Conservation (phyloP, 2,329 filamentous ascomycete genomes). For the Trichoderma endophyticum region DNA sequence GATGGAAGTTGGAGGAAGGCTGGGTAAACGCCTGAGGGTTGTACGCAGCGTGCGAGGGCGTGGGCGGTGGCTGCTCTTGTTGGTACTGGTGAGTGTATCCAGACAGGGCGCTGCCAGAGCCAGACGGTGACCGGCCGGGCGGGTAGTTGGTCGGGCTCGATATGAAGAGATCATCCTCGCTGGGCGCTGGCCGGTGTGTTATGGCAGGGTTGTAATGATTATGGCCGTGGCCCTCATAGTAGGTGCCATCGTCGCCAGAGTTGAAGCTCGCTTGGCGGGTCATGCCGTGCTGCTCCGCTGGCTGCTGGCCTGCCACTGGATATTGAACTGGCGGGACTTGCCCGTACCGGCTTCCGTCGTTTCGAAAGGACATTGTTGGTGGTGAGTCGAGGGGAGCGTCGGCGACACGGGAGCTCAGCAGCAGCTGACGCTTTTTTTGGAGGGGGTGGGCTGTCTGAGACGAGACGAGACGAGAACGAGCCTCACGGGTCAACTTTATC, state of each 20-base stretch:
- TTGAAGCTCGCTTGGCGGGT: conserved; percentile 69
- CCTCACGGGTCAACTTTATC: conserved; percentile 24
- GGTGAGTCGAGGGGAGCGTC: not conserved
- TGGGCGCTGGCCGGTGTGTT: conserved; percentile 18
- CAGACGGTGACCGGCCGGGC: conserved; percentile 35
- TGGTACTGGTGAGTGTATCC: conserved; percentile 54
- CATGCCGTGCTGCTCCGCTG: conserved; percentile 31
- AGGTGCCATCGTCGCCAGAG: conserved; percentile 66
- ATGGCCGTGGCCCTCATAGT: conserved; percentile 36
- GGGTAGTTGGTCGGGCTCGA: conserved; percentile 40
- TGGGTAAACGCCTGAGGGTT: conserved; percentile 66
- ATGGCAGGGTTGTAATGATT: conserved; percentile 24
- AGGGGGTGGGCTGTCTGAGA: conserved; percentile 10
- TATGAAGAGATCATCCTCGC: conserved; percentile 64
- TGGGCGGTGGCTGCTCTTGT: conserved; percentile 43
- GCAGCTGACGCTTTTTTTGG: conserved; percentile 8
- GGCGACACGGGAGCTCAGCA: not conserved
- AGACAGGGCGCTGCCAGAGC: conserved; percentile 46
- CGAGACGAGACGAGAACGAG: conserved; percentile 15
- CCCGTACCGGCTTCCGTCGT: conserved; percentile 62
- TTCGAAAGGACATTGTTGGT: conserved; percentile 58
- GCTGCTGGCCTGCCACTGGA: conserved; percentile 45
- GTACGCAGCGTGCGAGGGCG: conserved; percentile 53
- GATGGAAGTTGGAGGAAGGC: conserved; percentile 31
- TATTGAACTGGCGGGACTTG: conserved; percentile 66